Conservation (phyloP, 169 alveolate genomes). For the Plasmodium vinckei region DNA sequence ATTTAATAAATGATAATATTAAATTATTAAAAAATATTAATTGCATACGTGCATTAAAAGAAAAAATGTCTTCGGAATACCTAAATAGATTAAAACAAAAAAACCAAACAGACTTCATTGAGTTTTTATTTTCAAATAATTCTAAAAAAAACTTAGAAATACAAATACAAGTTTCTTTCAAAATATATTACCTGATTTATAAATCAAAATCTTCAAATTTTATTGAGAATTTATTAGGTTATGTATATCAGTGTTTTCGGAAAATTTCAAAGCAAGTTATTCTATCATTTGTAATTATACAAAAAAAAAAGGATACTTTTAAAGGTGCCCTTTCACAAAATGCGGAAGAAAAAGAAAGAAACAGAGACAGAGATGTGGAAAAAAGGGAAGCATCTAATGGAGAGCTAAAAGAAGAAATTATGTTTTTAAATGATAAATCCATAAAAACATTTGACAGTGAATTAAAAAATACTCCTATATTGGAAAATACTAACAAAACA, state of each 20-base stretch:
- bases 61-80: slow-evolving; percentile 39
- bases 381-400: not conserved
- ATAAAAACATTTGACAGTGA: not conserved
- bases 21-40: slow-evolving; percentile 26
- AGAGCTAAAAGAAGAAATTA: slow-evolving; percentile 12
- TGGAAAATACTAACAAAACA: not conserved
- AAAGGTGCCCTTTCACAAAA: not conserved
- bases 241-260: slow-evolving; percentile 63
- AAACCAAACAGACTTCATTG: slow-evolving; percentile 59
- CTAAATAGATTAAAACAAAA: slow-evolving; percentile 71
- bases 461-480: not conserved
- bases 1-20: slow-evolving; percentile 16
- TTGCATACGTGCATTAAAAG: slow-evolving; percentile 38
- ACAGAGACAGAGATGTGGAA: not conserved
- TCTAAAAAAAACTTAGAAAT: slow-evolving; percentile 37
- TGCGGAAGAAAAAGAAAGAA: not conserved
- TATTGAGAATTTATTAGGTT: slow-evolving; percentile 67
- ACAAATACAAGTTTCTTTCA: slow-evolving; percentile 28
- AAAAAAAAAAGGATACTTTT: not conserved
- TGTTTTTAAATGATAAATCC: not conserved
- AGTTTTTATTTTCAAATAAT: slow-evolving; percentile 59
- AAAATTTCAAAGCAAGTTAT: slow-evolving; percentile 64
- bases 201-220: slow-evolving; percentile 47
- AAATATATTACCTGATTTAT: slow-evolving; percentile 60
- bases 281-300: slow-evolving; percentile 50